These are phyloP conservation scores for Neolentinus lepideus DNA, from an alignment of 1,284 basidiomycete genomes.

Conservation along the genomic window DNA sequence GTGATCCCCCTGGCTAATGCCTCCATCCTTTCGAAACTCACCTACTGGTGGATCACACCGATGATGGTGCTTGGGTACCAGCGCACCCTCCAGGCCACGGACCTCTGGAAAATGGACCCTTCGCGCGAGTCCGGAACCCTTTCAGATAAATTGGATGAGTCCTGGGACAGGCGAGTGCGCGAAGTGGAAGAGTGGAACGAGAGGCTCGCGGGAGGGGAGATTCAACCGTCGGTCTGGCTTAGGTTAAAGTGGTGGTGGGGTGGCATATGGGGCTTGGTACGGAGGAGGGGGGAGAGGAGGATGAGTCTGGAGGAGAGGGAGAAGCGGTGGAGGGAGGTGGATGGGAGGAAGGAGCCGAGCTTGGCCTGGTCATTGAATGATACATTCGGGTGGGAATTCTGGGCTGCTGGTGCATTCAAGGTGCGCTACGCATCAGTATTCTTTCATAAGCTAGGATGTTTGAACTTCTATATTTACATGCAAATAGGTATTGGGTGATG, in stretches of 20 bases:
- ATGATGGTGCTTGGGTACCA: conserved; percentile 69
- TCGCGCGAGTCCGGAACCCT: conserved; percentile 43
- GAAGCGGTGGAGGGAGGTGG: conserved; percentile 40
- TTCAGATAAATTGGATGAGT: conserved; percentile 39
- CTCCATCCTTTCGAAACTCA: conserved; percentile 49
- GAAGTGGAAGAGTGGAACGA: conserved; percentile 50
- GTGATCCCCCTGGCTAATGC: conserved; percentile 54
- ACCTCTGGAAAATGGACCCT: conserved; percentile 65
- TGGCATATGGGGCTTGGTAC: conserved; percentile 21
- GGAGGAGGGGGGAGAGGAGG: conserved; percentile 19
- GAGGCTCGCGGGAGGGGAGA: conserved; percentile 39
- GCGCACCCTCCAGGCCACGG: conserved; percentile 64
- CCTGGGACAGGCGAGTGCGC: conserved; percentile 38
- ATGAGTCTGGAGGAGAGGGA: conserved; percentile 27
- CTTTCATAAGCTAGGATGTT: background rate
- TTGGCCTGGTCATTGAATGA: conserved; percentile 69
- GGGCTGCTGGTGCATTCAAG: conserved; percentile 58
- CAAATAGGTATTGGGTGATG: conserved; percentile 45
- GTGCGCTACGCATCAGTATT: conserved; percentile 11
- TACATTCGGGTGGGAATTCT: conserved; percentile 60
- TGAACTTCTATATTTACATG: background rate
- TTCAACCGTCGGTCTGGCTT: conserved; percentile 28
- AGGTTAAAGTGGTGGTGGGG: conserved; percentile 39
- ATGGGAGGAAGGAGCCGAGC: conserved; percentile 44
- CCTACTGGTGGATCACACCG: conserved; percentile 61